These are phyloP conservation scores for Kluyveromyces sp. DNA, from an alignment of 1,139 yeast genomes.

Conservation along the genomic window DNA sequence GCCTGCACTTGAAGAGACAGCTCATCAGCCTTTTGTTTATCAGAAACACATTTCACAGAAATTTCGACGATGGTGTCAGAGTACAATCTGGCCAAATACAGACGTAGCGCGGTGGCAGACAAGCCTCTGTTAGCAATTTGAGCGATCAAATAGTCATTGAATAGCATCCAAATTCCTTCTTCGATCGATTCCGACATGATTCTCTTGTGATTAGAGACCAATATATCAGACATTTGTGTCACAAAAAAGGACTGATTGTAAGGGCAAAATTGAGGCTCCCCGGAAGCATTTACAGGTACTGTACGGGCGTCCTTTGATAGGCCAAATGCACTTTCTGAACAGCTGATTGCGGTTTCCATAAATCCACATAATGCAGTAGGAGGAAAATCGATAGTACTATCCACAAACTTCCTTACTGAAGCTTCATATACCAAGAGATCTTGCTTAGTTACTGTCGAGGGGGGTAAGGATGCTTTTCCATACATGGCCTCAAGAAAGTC, in stretches of 20 bases:
- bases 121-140: slow-evolving; percentile 37
- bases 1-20: slow-evolving; percentile 19
- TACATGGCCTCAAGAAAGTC: slow-evolving; percentile 29
- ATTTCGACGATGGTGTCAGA: slow-evolving; percentile 41
- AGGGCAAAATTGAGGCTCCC: slow-evolving; percentile 23
- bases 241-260: slow-evolving; percentile 35
- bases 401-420: slow-evolving; percentile 53
- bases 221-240: slow-evolving; percentile 38
- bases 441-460: slow-evolving; percentile 29
- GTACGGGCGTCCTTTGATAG: slow-evolving; percentile 9
- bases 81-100: slow-evolving; percentile 43
- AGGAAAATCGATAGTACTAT: slow-evolving; percentile 52
- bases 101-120: slow-evolving; percentile 38
- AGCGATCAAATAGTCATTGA: slow-evolving; percentile 42
- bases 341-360: slow-evolving; percentile 37
- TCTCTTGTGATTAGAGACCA: slow-evolving; percentile 44
- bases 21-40: slow-evolving; percentile 32
- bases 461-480: slow-evolving; percentile 34
- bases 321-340: slow-evolving; percentile 16
- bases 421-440: slow-evolving; percentile 51
- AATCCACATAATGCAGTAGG: slow-evolving; percentile 43
- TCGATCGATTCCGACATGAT: slow-evolving; percentile 37
- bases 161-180: slow-evolving; percentile 39
- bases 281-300: slow-evolving; percentile 12
- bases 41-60: slow-evolving; percentile 17